A percentile compares a stretch with the other conserved stretches of the same genome.
Evolutionary conservation across 208 protist species (phyloP).

Genomic region (Trypanosoma grayi): DNA sequence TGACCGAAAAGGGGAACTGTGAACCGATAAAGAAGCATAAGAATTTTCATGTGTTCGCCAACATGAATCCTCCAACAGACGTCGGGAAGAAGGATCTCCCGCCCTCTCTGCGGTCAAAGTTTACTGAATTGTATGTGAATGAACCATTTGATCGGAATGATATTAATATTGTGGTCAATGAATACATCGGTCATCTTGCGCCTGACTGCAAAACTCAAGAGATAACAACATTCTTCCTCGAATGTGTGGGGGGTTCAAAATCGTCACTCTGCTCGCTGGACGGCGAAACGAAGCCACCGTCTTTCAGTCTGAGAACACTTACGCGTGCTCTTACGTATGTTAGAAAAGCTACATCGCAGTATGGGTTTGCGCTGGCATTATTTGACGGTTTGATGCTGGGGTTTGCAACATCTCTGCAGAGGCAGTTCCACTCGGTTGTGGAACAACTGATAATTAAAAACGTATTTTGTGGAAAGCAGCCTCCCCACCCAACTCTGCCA

Average conservation of each 20-base stretch:
- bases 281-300: conserved; percentile 91
- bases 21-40: conserved; percentile 89
- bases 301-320: conserved; percentile 98
- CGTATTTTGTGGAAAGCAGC: conserved; percentile 79
- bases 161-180: conserved; percentile 91
- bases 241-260: conserved; percentile 80
- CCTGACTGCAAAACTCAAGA: conserved; percentile 83
- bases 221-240: conserved; percentile 96
- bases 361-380: conserved; percentile 95
- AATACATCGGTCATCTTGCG: conserved; percentile 85
- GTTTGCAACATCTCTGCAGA: conserved; percentile 96
- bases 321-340: conserved; percentile 96
- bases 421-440: conserved; percentile 81
- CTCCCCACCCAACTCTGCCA: conserved; percentile 54
- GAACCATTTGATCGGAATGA: conserved; percentile 95
- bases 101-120: conserved; percentile 91
- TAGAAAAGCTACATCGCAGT: conserved; percentile 79
- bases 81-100: conserved; percentile 99
- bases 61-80: conserved; percentile 99
- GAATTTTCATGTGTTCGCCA: conserved; percentile 99
- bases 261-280: conserved; percentile 91
- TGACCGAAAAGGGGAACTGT: conserved; percentile 67
- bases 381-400: conserved; percentile 96
- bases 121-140: conserved; percentile 99
- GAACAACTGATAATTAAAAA: conserved; percentile 89